These are phyloP conservation scores for Ziziphus jujuba DNA, from an alignment of 306 rosid species.

Conservation along the genomic window DNA sequence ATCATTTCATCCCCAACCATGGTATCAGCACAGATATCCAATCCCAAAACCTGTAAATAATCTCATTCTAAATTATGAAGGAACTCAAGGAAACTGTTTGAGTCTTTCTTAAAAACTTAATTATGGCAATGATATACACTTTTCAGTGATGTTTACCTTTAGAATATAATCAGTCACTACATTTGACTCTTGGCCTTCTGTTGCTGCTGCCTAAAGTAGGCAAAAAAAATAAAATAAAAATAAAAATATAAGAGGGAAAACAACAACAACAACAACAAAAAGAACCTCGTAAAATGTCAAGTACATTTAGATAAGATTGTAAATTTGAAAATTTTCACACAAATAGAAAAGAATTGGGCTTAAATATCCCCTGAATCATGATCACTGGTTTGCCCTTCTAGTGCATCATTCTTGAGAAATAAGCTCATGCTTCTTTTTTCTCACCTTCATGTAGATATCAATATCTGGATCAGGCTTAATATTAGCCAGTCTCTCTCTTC, in stretches of 20 bases:
- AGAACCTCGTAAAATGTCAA: not conserved
- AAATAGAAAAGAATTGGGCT: no score
- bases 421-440: not conserved
- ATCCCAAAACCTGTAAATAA: constrained; percentile 37
- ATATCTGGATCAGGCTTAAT: constrained; percentile 54
- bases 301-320: not conserved
- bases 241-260: no score
- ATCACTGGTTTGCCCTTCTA: no score
- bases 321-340: not conserved
- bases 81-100: not conserved
- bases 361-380: no score
- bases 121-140: not conserved
- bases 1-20: constrained; percentile 42
- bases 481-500: constrained; percentile 45
- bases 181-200: constrained; percentile 30
- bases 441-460: constrained; percentile 53
- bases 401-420: no score
- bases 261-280: not conserved
- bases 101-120: not conserved
- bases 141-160: constrained; percentile 19
- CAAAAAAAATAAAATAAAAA: not conserved
- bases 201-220: constrained; percentile 30
- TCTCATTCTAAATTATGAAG: not conserved
- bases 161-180: constrained; percentile 42
- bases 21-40: constrained; percentile 41